These are phyloP conservation scores for Colletotrichum navitas DNA, from an alignment of 2,329 filamentous ascomycete species.

Conservation along the genomic window DNA sequence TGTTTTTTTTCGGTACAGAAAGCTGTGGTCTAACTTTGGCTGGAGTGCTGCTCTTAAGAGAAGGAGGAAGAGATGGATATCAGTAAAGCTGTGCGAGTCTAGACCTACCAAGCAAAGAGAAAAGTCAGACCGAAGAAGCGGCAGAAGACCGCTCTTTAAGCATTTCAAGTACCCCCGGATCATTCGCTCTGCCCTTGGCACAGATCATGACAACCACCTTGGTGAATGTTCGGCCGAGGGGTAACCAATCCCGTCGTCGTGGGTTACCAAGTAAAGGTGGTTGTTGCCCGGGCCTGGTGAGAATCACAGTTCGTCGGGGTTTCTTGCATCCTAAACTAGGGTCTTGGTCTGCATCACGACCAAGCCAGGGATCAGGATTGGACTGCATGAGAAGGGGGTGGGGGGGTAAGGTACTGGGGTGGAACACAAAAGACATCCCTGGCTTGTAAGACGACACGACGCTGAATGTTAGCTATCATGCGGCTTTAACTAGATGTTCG, in stretches of 20 bases:
- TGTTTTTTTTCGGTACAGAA: neutral
- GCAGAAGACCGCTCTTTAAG: conserved; percentile 30
- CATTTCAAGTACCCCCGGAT: neutral
- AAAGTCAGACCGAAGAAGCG: neutral
- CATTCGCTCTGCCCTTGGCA: neutral
- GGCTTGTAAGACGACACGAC: conserved; percentile 21
- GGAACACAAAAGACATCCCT: conserved; percentile 22
- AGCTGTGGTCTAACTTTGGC: neutral
- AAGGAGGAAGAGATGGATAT: neutral
- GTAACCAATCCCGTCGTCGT: conserved; percentile 25
- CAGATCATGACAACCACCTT: conserved; percentile 22
- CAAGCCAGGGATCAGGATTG: conserved; percentile 27
- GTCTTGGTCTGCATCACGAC: conserved; percentile 39
- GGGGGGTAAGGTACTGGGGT: conserved; percentile 7
- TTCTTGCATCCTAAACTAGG: conserved; percentile 25
- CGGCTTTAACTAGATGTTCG: conserved; percentile 17
- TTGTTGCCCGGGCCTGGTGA: conserved; percentile 27
- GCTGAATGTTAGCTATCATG: neutral
- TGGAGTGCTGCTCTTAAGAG: neutral
- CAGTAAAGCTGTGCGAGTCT: neutral
- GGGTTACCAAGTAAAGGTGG: conserved; percentile 27
- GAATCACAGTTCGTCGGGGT: conserved; percentile 7
- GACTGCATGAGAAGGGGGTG: neutral
- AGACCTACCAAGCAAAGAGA: too few species aligned
- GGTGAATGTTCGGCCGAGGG: neutral